phyloP scores from a whole-genome alignment of 257 asterid genomes.

The Jacaranda copaia region DNA sequence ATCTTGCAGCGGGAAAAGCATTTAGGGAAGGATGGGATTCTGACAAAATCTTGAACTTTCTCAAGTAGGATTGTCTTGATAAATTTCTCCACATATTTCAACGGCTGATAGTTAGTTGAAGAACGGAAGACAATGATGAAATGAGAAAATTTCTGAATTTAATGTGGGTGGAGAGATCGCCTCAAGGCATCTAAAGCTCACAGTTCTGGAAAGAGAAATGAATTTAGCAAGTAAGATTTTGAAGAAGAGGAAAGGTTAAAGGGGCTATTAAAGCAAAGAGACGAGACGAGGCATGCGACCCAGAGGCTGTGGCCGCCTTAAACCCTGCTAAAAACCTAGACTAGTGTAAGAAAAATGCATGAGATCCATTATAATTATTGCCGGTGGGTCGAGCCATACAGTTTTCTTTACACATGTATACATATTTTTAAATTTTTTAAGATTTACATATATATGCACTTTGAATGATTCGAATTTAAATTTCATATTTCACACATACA shows the following conservation, averaged over 20 bases:
- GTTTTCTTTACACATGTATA: no score
- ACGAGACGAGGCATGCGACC: not conserved
- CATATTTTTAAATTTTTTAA: no score
- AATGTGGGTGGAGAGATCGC: not conserved
- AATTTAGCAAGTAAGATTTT: constrained; percentile 20
- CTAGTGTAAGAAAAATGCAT: not conserved
- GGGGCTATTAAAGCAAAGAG: not conserved
- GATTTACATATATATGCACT: no score
- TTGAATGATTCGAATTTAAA: no score
- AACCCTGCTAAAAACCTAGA: constrained; percentile 75
- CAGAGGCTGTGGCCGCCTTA: constrained; percentile 57
- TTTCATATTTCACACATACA: no score
- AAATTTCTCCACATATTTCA: constrained; percentile 86
- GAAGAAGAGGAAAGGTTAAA: constrained; percentile 1
- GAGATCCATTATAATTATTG: not conserved
- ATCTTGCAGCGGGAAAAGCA: constrained; percentile 34
- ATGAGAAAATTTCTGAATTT: constrained; percentile 4
- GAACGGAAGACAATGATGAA: constrained; percentile 1
- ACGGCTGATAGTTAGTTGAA: constrained; percentile 29
- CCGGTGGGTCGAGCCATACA: no score
- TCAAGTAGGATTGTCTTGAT: constrained; percentile 57
- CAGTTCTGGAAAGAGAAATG: not conserved
- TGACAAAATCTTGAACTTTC: constrained; percentile 48
- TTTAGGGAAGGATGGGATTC: constrained; percentile 43
- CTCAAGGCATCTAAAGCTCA: not conserved